Base-by-base conservation (phyloP, 345 rosid species). In the Adansonia digitata region DNA sequence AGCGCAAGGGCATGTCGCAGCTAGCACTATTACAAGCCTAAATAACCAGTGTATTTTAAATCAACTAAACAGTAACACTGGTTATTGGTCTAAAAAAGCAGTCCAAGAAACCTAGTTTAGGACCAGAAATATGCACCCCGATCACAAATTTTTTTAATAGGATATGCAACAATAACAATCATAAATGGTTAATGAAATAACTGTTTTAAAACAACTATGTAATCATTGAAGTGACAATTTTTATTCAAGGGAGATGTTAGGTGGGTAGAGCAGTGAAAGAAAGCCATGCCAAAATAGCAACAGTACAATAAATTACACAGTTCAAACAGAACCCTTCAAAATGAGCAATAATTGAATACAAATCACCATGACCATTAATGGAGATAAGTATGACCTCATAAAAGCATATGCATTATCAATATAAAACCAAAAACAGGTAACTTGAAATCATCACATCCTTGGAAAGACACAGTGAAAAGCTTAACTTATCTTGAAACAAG, bases 241-340 rank as follows among this genome's bases (percentile, higher is more conserved):
- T 49, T 48, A 69, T 48, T 56, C 65, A 56, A 72, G 48, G 52
- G 49, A 40, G 37, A 56, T 26, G 53, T 24, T 40, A 26, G 39
- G 66, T 39, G 34, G 75, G 64, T 39, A 57, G 51, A 72, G 56
- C 65, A 56, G 34, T 5, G 24, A 40, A 72, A 56, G 35, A 60
- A 72, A 13, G 35, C 1, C 52, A 62, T 53, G 40, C 68, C 56
- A 4, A 31, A 5, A 42, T 70, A 74, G 57, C 72, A 62, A 57
- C 52, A 13, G 9, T 29, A 27, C 55, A 73, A 53, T 53, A 61
- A 70, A 53, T n/a, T 75, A 34, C 15, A 43, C 31, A 74, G 27
- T 22, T 60, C 46, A 52, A 75, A 48, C 56, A 68, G 70, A 74
- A 35, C 55, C 48, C 42, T 39, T 35, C 29, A 15, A 27, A 31